Conservation (phyloP, 2,329 filamentous ascomycete species). For the Trichophyton rubrum region DNA sequence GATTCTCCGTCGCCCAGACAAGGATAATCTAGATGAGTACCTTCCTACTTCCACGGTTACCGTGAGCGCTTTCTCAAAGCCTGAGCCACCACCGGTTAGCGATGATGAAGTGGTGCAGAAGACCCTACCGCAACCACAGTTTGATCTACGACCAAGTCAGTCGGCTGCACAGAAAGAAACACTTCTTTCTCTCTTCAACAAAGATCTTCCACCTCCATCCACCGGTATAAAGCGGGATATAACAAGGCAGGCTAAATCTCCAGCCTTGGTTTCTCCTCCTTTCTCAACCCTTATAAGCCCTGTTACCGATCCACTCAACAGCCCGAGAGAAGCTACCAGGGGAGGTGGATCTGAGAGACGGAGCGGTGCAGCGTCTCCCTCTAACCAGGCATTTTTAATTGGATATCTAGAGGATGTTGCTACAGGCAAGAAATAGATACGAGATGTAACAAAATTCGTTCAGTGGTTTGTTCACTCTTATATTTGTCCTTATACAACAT, state of each 20-base stretch:
- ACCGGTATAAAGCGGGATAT: background rate
- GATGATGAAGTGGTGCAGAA: slow-evolving; percentile 11
- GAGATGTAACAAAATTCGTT: background rate
- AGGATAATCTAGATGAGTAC: slow-evolving; percentile 21
- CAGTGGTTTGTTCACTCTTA: background rate
- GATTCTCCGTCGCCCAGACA: slow-evolving; percentile 41
- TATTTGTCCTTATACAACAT: background rate
- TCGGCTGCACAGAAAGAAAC: slow-evolving; percentile 36
- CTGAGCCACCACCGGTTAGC: slow-evolving; percentile 7
- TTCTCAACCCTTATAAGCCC: background rate
- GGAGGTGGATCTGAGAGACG: background rate
- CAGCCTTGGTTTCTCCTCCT: slow-evolving; percentile 10
- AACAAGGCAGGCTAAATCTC: slow-evolving; percentile 1
- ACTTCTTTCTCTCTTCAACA: slow-evolving; percentile 52
- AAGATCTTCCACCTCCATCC: slow-evolving; percentile 21
- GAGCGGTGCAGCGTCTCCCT: slow-evolving; percentile 42
- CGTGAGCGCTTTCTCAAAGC: slow-evolving; percentile 16
- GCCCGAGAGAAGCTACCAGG: background rate
- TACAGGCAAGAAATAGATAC: slow-evolving; percentile 23
- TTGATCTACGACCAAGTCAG: slow-evolving; percentile 31
- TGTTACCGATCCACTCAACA: background rate
- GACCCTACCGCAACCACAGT: slow-evolving; percentile 9
- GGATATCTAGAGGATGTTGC: slow-evolving; percentile 55
- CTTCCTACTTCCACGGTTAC: slow-evolving; percentile 20
- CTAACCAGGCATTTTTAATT: slow-evolving; percentile 63